These are phyloP conservation scores for Herpetospermum pedunculosum DNA, from an alignment of 306 rosid species.

Conservation along the genomic window DNA sequence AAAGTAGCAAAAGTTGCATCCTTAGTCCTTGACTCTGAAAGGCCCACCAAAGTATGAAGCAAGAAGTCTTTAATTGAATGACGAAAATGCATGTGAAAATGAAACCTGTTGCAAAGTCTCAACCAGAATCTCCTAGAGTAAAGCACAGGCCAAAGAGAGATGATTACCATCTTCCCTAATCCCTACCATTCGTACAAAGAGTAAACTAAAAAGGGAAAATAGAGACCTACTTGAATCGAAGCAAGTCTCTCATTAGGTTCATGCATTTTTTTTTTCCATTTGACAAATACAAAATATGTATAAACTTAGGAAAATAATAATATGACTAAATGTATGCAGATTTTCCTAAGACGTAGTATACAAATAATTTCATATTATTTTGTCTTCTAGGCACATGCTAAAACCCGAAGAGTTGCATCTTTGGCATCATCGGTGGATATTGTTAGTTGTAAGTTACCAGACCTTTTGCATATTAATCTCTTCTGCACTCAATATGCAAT, in stretches of 20 bases:
- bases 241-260: not conserved
- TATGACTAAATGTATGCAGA: not conserved
- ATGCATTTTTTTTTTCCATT: not conserved
- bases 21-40: not conserved
- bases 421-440: constrained; percentile 46
- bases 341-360: not conserved
- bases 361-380: constrained; percentile 12
- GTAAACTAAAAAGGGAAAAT: not conserved
- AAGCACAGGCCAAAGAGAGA: not conserved
- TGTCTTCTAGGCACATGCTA: constrained; percentile 47
- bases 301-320: not conserved
- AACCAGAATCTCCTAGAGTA: not conserved
- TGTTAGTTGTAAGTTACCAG: constrained; percentile 43
- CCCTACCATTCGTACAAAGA: not conserved
- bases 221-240: not conserved
- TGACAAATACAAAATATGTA: not conserved
- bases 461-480: not conserved
- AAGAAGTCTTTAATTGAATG: not conserved
- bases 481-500: constrained; percentile 1
- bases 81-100: not conserved
- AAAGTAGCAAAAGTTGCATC: not conserved
- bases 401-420: constrained; percentile 47
- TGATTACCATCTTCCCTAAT: not conserved
- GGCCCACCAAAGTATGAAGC: not conserved
- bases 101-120: not conserved